These are phyloP conservation scores for Simmondsia chinensis DNA, from an alignment of 148 eudicot species.

Conservation along the genomic window DNA sequence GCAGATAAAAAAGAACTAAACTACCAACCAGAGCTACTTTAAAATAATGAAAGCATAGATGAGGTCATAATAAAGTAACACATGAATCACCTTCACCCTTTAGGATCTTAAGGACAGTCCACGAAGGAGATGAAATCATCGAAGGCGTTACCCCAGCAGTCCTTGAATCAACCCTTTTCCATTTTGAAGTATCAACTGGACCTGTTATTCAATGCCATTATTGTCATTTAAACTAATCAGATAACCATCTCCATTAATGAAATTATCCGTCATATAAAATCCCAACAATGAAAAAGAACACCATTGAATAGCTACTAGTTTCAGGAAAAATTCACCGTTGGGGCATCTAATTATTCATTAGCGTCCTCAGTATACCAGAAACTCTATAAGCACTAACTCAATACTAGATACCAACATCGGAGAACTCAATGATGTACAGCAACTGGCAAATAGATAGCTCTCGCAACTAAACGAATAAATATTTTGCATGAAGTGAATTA, in stretches of 20 bases:
- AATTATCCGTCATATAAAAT: neutral
- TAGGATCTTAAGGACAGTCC: slow-evolving; percentile 47
- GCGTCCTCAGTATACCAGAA: too few relatives aligned
- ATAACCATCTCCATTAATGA: neutral
- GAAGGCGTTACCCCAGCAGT: slow-evolving; percentile 34
- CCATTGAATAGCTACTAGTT: too few relatives aligned
- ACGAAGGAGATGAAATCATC: slow-evolving; percentile 40
- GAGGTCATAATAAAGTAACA: slow-evolving; percentile 1
- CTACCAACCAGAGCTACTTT: neutral
- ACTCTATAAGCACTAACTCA: too few relatives aligned
- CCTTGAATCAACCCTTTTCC: slow-evolving; percentile 68
- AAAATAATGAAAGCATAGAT: neutral
- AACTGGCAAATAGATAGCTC: too few relatives aligned
- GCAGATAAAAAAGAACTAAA: neutral
- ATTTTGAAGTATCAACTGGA: slow-evolving; percentile 32
- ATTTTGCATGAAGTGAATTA: too few relatives aligned
- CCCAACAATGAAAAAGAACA: too few relatives aligned
- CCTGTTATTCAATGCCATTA: slow-evolving; percentile 23
- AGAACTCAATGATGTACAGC: too few relatives aligned
- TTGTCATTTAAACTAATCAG: neutral
- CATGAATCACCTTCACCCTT: slow-evolving; percentile 38
- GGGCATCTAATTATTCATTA: too few relatives aligned
- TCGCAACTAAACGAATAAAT: too few relatives aligned
- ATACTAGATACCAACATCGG: too few relatives aligned
- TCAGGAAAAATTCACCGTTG: too few relatives aligned